Conservation (phyloP, 352 stramenopile genomes). For the Phytophthora chlamydospora region DNA sequence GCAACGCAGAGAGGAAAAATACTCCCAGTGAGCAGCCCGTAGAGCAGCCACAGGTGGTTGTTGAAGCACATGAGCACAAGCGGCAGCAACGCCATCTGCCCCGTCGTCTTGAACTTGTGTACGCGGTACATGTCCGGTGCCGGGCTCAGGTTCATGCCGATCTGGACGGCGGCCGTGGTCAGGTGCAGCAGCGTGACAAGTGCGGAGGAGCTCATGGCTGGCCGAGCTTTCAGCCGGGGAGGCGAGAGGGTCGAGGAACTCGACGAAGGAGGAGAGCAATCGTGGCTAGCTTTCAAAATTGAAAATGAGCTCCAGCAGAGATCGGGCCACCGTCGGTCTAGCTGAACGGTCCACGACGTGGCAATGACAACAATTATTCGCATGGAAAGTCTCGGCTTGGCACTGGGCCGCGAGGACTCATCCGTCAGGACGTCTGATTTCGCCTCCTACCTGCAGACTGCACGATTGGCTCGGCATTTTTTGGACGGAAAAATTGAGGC, state of each 20-base stretch:
- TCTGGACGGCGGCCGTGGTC: slow-evolving; percentile 38
- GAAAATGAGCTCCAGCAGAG: slow-evolving; percentile 27
- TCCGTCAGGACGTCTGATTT: slow-evolving; percentile 20
- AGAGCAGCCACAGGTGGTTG: slow-evolving; percentile 49
- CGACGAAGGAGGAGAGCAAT: slow-evolving; percentile 24
- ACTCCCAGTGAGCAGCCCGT: slow-evolving; percentile 35
- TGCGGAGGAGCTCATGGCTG: slow-evolving; percentile 28
- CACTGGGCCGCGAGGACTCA: slow-evolving; percentile 14
- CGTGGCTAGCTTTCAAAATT: slow-evolving; percentile 31
- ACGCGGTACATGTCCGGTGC: slow-evolving; percentile 36
- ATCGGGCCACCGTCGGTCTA: not conserved
- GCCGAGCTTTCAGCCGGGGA: slow-evolving; percentile 30
- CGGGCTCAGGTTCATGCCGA: slow-evolving; percentile 44
- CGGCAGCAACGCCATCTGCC: slow-evolving; percentile 45
- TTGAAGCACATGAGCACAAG: slow-evolving; percentile 52
- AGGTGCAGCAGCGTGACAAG: slow-evolving; percentile 34
- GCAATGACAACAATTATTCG: slow-evolving; percentile 13
- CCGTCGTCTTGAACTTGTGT: slow-evolving; percentile 35
- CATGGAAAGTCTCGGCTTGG: slow-evolving; percentile 25
- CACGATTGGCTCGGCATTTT: slow-evolving; percentile 16
- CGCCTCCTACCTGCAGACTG: slow-evolving; percentile 6
- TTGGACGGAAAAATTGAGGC: slow-evolving; percentile 15
- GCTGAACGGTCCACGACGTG: too few relatives aligned
- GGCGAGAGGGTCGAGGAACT: slow-evolving; percentile 31
- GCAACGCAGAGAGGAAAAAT: slow-evolving; percentile 37